A percentile compares a stretch with the other conserved stretches of the same genome.
phyloP scores from a whole-genome alignment of 2,329 filamentous ascomycete genomes.

The Drechslerella coelobrocha region DNA sequence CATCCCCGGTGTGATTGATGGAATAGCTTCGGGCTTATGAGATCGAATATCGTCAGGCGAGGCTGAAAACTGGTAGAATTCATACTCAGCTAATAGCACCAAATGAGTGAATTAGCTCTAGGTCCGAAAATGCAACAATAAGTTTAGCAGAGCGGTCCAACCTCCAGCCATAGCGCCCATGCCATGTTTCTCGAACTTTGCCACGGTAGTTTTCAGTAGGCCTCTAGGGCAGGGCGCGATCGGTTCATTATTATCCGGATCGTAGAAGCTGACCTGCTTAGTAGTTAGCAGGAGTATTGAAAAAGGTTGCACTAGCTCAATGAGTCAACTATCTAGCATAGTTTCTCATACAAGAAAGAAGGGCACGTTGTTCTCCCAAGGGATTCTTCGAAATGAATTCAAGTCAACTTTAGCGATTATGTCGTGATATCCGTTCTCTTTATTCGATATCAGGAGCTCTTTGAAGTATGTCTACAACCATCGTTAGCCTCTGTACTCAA shows the following conservation, averaged over 20 bases:
- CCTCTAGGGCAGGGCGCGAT: slow-evolving; percentile 81
- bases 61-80: slow-evolving; percentile 87
- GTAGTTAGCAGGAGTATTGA: slow-evolving; percentile 3
- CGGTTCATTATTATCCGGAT: slow-evolving; percentile 76
- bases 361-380: slow-evolving; percentile 70
- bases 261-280: slow-evolving; percentile 71
- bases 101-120: slow-evolving; percentile 8
- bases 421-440: slow-evolving; percentile 87
- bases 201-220: slow-evolving; percentile 71
- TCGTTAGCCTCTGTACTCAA: background rate
- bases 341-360: slow-evolving; percentile 52
- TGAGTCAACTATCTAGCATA: background rate
- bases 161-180: slow-evolving; percentile 88
- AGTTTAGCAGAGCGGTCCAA: slow-evolving; percentile 60
- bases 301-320: no score
- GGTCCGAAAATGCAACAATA: background rate
- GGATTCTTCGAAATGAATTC: slow-evolving; percentile 78
- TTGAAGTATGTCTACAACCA: slow-evolving; percentile 75
- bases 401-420: slow-evolving; percentile 83
- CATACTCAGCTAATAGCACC: slow-evolving; percentile 76
- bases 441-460: slow-evolving; percentile 86
- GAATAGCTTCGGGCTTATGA: slow-evolving; percentile 71
- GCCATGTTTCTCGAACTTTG: slow-evolving; percentile 72
- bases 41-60: slow-evolving; percentile 67
- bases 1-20: slow-evolving; percentile 90